Evolutionary conservation across 2,329 filamentous ascomycete genomes (phyloP), one percentile per base, ranked within the genome.

Genomic region (Paecilomyces dactylethromorphus): DNA sequence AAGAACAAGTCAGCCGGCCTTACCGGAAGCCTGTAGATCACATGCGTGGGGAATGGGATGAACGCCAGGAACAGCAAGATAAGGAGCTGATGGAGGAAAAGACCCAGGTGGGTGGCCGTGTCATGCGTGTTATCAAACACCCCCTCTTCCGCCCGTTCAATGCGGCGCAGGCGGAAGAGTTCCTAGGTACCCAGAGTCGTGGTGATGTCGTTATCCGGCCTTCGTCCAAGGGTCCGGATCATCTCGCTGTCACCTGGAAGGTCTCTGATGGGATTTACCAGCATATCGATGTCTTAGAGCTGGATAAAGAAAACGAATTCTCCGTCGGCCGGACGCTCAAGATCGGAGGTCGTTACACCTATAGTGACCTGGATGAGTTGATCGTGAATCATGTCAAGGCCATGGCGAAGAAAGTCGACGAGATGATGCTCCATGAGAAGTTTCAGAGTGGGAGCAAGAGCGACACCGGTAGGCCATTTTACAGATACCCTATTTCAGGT

Each of bases 161-260:
- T 75, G 85, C 91, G 31, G 86, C 87, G 2, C 92, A 97, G 76
- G 94, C 94, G 0, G 91, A 97, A 75, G 91, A 97, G 73, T 97
- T 89, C 72, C 83, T 99, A 32, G 92, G 92, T 50, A 90, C 89
- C 13, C 91, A 95, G 72, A 85, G 88, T 56, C 82, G 87, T 6
- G 94, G 94, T 54, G 94, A 97, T 73, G 89, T 95, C 58, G 91
- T 99, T 61, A 97, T 99, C 69, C 88, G 94, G 52, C 93, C 94
- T 3, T 97, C 92, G 0, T 96, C 92, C 29, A 96, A 96, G 74
- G 94, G 94, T 52, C 89, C 91, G 59, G 94, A 99, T 73, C 94
- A 99, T 78, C 81, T 99, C 58, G 92, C 93, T 7, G 87, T 99
- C 53, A 99, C 94, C 0, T 99, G 94, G 94, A 99, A 99, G 79